Evolutionary conservation across 768 basidiomycete genomes (phyloP), one percentile per base, ranked within the genome.

Genomic region (Mycena latifolia): DNA sequence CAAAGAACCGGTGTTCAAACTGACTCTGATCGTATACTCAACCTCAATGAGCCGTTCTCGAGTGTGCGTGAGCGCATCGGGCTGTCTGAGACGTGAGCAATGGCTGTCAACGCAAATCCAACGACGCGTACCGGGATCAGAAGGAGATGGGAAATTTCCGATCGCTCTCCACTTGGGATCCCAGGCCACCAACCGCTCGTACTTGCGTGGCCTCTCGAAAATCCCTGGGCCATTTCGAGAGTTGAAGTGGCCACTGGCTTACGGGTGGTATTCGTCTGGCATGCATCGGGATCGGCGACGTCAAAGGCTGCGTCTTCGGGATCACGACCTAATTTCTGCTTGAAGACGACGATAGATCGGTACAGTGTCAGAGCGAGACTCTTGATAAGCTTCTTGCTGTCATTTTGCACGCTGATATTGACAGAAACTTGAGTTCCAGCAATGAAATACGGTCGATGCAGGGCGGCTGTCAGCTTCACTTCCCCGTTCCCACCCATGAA

Each of bases 101-200:
- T 28, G 25, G 27, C 28, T 52, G 22, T 29, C 48, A 25, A 43
- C 18, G 6, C 25, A 55, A 47, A 67, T 46, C 55, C 18, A 20
- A 43, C 10, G 45, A 57, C 17, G n/a, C 91, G 79, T 73, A 96
- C 95, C 28, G 95, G 95, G 45, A 96, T 72, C 11, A 86, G 73
- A 9, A 98, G 82, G 56, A 84, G 88, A 72, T 94, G 90, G 18
- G 85, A 84, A 76, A 95, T 93, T 22, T 88, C 83, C 11, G 83
- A 78, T 7, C 81, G 80, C 66, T 90, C 87, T 2, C 88, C 87
- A 4, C 91, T 80, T 17, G 81, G 77, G 8, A 96, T 88, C 10
- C 96, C 96, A 7, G 88, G 83, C 95, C 95, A 97, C 92, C 94
- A 97, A 1, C 95, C 95, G 71, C 89, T 90, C 25, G 89, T 92